Base-by-base conservation (phyloP, 192 early-diverging fungal genomes). In the Coemansia sp. region DNA sequence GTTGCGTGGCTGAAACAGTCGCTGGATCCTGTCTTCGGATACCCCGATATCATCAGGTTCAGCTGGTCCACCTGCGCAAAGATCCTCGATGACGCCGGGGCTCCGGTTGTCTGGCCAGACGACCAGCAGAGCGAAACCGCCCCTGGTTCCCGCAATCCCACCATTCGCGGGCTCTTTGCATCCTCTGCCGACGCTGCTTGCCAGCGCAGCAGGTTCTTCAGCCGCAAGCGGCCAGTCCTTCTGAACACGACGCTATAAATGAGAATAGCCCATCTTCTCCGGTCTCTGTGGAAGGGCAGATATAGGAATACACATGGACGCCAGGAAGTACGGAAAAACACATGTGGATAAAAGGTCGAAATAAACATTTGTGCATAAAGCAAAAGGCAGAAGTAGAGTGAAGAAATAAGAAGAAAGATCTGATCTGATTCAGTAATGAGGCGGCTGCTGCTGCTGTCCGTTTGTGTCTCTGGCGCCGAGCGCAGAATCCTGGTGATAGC, bases 1-100 rank as follows among this genome's bases (percentile, higher is more conserved):
- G 85, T 92, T 0, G 68, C 75, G 38, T 99, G 98, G 98, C 72
- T 99, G 14, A 86, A 87, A 39, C 64, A 85, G 0, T 88, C 90
- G 63, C 71, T 92, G 39, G 94, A 97, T 63, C 84, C 77, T 0
- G 87, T 99, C 4, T 99, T 99, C 87, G 98, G 95, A 0, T 99
- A 87, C 75, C 98, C 98, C 0, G 87, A 85, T 10, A 77, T 98
- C 32, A 90, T 97, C 11, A 88, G 98, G 13, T 99, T 99, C 81
- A 94, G 93, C 63, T 99, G 98, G 96, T 85, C 90, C 1, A 99
- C 98, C 16, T 88, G 88, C 64, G 87, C 76, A 2, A 94, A 89
- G 19, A 64, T 90, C 43, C 73, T 97, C 40, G 86, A 91, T 13
- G 87, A 90, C 19, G 38, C 56, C 9, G 74, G 68, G 0, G 75